phyloP scores from a whole-genome alignment of 164 flowering plant species.

The Magnolia kwangsiensis region DNA sequence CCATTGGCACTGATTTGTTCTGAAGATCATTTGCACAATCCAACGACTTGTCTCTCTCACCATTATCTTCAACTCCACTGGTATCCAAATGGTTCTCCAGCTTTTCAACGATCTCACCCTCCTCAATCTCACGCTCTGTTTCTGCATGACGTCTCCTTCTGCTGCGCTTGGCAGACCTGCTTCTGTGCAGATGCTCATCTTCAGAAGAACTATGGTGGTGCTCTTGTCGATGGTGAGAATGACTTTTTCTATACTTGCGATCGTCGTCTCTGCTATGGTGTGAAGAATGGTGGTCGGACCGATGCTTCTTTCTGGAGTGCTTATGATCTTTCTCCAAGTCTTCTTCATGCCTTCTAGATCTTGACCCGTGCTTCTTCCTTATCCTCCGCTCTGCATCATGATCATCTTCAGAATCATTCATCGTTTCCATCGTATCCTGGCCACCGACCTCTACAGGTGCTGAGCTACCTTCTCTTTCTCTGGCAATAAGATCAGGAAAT shows the following conservation, averaged over 20 bases:
- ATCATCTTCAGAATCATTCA: conserved; percentile 29
- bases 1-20: conserved; percentile 24
- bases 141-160: conserved; percentile 23
- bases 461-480: conserved; percentile 64
- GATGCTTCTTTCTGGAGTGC: conserved; percentile 48
- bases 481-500: conserved; percentile 16
- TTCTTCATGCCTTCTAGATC: conserved; percentile 35
- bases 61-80: conserved; percentile 22
- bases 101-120: conserved; percentile 42
- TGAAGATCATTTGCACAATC: conserved; percentile 25
- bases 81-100: conserved; percentile 22
- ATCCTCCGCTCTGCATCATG: conserved; percentile 21
- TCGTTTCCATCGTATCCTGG: conserved; percentile 24
- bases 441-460: conserved; percentile 35
- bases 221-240: conserved; percentile 31
- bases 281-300: conserved; percentile 47
- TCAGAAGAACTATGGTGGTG: conserved; percentile 40
- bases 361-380: conserved; percentile 18
- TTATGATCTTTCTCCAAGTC: conserved; percentile 30
- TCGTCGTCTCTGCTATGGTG: conserved; percentile 42
- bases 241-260: conserved; percentile 32
- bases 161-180: conserved; percentile 23
- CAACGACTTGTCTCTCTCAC: conserved; percentile 34
- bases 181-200: conserved; percentile 31
- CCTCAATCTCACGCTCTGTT: conserved; percentile 33